Conservation (phyloP, 2,329 filamentous ascomycete species). For the Scleromitrula shiraiana region DNA sequence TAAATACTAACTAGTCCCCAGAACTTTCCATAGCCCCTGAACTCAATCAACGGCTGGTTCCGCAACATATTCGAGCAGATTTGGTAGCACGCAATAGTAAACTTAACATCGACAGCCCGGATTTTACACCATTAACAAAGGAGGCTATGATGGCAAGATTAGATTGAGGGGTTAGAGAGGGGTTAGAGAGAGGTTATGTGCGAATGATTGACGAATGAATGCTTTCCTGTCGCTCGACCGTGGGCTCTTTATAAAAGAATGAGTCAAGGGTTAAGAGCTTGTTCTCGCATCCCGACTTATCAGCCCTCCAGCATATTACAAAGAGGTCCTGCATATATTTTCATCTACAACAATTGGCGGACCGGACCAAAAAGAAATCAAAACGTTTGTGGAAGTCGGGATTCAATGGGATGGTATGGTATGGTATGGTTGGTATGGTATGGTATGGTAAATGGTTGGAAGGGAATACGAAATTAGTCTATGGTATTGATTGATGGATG, state of each 20-base stretch:
- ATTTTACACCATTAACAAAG: conserved; percentile 83
- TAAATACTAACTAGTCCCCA: conserved; percentile 33
- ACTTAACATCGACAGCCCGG: conserved; percentile 70
- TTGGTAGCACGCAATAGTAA: conserved; percentile 59
- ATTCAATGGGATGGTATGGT: conserved; percentile 5
- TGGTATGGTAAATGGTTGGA: conserved; percentile 29
- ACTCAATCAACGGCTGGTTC: conserved; percentile 83
- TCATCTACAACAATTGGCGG: conserved; percentile 21
- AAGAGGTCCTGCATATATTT: conserved; percentile 25
- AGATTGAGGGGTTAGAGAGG: conserved; percentile 76
- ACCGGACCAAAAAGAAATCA: conserved; percentile 22
- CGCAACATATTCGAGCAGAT: conserved; percentile 67
- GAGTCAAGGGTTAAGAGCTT: conserved; percentile 23
- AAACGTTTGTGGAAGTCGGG: conserved; percentile 26
- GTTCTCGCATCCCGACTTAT: conserved; percentile 22
- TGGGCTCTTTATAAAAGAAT: conserved; percentile 20
- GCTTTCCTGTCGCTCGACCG: conserved; percentile 28
- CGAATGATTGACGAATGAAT: conserved; percentile 29
- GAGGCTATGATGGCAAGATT: conserved; percentile 97
- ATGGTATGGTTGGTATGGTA: conserved; percentile 15
- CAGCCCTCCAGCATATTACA: conserved; percentile 24
- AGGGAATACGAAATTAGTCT: no score
- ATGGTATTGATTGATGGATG: no score
- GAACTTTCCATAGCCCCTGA: conserved; percentile 93
- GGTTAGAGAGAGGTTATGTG: no score